These are phyloP conservation scores for Tricholoma hemisulphureum DNA, from an alignment of 768 basidiomycete genomes.

Conservation along the genomic window DNA sequence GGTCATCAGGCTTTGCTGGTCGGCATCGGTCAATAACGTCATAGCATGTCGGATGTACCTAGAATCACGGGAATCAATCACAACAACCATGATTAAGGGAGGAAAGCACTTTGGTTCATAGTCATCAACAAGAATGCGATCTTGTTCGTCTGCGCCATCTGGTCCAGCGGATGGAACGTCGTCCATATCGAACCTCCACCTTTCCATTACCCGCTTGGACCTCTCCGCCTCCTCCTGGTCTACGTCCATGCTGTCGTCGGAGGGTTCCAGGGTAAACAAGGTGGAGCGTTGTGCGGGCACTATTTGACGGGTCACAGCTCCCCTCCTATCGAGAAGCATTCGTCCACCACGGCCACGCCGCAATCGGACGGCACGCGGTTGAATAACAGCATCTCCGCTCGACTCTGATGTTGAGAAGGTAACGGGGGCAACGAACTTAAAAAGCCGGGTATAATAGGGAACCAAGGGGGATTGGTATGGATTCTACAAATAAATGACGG, in stretches of 20 bases:
- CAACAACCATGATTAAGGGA: neutral
- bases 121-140: constrained; percentile 70
- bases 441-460: constrained; percentile 61
- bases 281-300: constrained; percentile 24
- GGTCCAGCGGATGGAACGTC: constrained; percentile 55
- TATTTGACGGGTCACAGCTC: constrained; percentile 26
- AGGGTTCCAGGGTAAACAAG: constrained; percentile 23
- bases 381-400: constrained; percentile 24
- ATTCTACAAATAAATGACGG: constrained; percentile 40
- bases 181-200: constrained; percentile 70
- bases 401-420: constrained; percentile 32
- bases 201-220: constrained; percentile 40
- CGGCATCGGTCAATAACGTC: constrained; percentile 55
- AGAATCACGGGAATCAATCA: constrained; percentile 2
- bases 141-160: constrained; percentile 65
- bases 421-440: constrained; percentile 54
- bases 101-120: constrained; percentile 49
- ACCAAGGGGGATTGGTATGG: constrained; percentile 66
- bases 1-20: constrained; percentile 49
- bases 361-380: constrained; percentile 57
- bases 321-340: constrained; percentile 69
- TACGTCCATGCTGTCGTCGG: constrained; percentile 32
- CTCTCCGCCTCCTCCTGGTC: constrained; percentile 32
- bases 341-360: constrained; percentile 85
- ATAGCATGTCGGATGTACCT: constrained; percentile 58